Conservation (phyloP, 108 stramenopile species). For the Pseudonitzschia pungens region DNA sequence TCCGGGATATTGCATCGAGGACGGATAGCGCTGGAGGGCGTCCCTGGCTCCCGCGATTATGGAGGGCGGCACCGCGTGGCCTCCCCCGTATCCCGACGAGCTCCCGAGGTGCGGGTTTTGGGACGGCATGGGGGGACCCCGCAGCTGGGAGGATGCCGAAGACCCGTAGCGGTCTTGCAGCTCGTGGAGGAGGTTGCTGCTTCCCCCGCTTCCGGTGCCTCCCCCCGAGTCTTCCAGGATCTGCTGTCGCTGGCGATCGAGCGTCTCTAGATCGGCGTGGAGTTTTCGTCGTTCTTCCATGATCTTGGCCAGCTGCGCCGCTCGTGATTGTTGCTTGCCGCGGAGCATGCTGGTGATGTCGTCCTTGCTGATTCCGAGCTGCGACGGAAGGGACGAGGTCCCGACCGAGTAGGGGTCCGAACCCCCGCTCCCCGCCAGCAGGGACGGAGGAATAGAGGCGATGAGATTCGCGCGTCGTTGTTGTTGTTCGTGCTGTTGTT, state of each 20-base stretch:
- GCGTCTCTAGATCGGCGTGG: background rate
- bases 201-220: background rate
- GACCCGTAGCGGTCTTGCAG: background rate
- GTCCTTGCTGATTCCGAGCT: background rate
- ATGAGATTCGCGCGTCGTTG: background rate
- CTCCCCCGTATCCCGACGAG: background rate
- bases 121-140: too few relatives aligned
- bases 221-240: background rate
- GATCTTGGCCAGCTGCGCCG: background rate
- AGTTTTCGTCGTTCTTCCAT: constrained; percentile 4
- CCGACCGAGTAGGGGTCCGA: background rate
- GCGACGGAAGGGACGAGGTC: background rate
- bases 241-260: background rate
- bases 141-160: background rate
- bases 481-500: background rate
- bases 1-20: background rate
- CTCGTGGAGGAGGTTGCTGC: background rate
- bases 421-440: background rate
- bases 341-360: background rate
- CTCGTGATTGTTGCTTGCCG: background rate
- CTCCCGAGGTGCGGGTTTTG: too few relatives aligned
- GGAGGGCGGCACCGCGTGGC: background rate
- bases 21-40: background rate
- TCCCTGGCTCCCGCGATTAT: background rate
- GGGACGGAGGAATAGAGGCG: background rate